A percentile compares a stretch with the other conserved stretches of the same genome.
Conservation (phyloP, 306 rosid genomes). For the Acacia melanoxylon region DNA sequence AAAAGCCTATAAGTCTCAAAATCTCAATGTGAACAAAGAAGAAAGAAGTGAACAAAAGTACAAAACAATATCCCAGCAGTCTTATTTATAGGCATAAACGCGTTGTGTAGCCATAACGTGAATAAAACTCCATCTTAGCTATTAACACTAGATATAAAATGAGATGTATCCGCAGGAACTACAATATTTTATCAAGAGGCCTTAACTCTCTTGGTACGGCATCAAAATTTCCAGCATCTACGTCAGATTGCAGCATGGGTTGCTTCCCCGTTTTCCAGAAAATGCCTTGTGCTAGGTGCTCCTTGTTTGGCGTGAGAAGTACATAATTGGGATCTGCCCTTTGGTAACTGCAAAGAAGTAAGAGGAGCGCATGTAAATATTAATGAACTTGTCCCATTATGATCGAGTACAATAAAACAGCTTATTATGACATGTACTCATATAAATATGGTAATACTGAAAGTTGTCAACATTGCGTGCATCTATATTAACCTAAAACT, state of each 20-base stretch:
- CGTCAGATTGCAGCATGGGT: slow-evolving; percentile 74
- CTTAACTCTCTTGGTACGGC: slow-evolving; percentile 75
- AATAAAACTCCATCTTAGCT: not conserved
- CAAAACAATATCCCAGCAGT: not conserved
- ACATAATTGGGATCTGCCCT: slow-evolving; percentile 96
- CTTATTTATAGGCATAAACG: not conserved
- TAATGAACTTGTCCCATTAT: not conserved
- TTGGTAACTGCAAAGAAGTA: slow-evolving; percentile 65
- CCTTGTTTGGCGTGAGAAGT: slow-evolving; percentile 91
- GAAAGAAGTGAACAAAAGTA: not conserved
- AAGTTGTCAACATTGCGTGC: not conserved
- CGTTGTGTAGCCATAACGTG: not conserved
- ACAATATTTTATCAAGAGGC: slow-evolving; percentile 71
- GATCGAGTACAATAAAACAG: not conserved
- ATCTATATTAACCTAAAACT: not conserved
- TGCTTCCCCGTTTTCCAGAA: slow-evolving; percentile 75
- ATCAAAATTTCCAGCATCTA: slow-evolving; percentile 80
- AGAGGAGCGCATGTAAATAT: not conserved
- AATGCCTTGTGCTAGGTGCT: slow-evolving; percentile 86
- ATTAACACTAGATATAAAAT: not conserved
- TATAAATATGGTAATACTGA: not conserved
- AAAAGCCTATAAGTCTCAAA: not conserved
- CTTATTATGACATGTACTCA: not conserved
- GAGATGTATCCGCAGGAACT: not conserved
- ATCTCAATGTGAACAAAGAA: not conserved